These are phyloP conservation scores for Cytospora piceae DNA, from an alignment of 2,329 filamentous ascomycete species.

Conservation along the genomic window DNA sequence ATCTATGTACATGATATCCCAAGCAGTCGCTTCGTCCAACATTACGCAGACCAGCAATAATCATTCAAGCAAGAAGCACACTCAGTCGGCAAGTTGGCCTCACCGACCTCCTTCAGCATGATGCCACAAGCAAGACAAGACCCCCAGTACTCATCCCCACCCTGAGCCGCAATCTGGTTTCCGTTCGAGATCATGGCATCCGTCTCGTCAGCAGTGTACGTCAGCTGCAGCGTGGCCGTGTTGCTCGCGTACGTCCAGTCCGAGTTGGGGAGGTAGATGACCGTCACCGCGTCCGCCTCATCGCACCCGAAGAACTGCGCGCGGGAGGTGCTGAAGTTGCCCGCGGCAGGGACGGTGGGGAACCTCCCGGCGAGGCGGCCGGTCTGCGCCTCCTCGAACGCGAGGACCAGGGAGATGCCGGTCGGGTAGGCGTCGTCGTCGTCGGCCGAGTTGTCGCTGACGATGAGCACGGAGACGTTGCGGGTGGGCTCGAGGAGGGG, in stretches of 20 bases:
- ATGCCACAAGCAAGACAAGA: slow-evolving; percentile 49
- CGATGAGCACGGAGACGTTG: slow-evolving; percentile 46
- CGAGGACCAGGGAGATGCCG: slow-evolving; percentile 45
- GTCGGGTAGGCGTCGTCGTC: slow-evolving; percentile 45
- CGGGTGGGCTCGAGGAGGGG: slow-evolving; percentile 49
- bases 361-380: slow-evolving; percentile 42
- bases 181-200: slow-evolving; percentile 46
- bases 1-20: too few species aligned
- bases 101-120: slow-evolving; percentile 37
- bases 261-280: slow-evolving; percentile 50
- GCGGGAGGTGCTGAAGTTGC: slow-evolving; percentile 41
- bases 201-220: slow-evolving; percentile 41
- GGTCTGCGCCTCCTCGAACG: slow-evolving; percentile 30
- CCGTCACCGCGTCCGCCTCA: slow-evolving; percentile 32
- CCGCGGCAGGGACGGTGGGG: slow-evolving; percentile 47
- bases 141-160: slow-evolving; percentile 41
- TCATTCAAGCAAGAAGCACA: slow-evolving; percentile 44
- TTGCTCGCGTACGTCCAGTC: slow-evolving; percentile 43
- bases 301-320: slow-evolving; percentile 50
- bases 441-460: slow-evolving; percentile 50
- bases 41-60: slow-evolving; percentile 39
- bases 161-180: slow-evolving; percentile 43
- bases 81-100: slow-evolving; percentile 33
- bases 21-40: too few species aligned
- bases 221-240: slow-evolving; percentile 38